Conservation (phyloP, 2,329 filamentous ascomycete species). For the Mollisia scopiformis region DNA sequence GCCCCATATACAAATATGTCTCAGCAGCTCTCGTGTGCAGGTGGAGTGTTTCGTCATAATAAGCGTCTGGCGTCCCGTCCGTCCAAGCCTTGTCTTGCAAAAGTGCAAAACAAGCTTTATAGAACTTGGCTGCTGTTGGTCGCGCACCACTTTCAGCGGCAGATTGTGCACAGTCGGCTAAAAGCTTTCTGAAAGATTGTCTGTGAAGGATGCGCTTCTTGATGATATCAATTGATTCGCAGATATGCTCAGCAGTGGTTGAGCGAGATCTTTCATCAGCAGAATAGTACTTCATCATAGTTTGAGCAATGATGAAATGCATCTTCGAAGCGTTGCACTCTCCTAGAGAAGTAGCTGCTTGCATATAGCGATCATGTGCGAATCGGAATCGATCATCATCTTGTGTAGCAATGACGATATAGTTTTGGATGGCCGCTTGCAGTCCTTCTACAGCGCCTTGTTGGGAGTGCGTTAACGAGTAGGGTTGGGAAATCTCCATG, state of each 20-base stretch:
- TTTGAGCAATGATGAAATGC: slow-evolving; percentile 88
- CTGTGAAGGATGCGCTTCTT: slow-evolving; percentile 64
- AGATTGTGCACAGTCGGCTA: slow-evolving; percentile 77
- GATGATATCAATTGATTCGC: slow-evolving; percentile 75
- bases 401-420: slow-evolving; percentile 79
- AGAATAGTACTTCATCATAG: slow-evolving; percentile 72
- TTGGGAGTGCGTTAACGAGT: slow-evolving; percentile 54
- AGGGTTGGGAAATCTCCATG: slow-evolving; percentile 37
- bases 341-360: slow-evolving; percentile 70
- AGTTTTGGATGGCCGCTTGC: slow-evolving; percentile 79
- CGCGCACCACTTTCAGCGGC: slow-evolving; percentile 83
- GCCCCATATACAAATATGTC: slow-evolving; percentile 78
- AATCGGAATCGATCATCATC: slow-evolving; percentile 88
- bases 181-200: slow-evolving; percentile 66
- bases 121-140: slow-evolving; percentile 82
- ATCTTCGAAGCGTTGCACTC: slow-evolving; percentile 75
- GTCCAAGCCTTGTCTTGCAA: slow-evolving; percentile 81
- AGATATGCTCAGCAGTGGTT: slow-evolving; percentile 79
- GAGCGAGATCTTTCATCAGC: slow-evolving; percentile 68
- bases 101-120: slow-evolving; percentile 74
- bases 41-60: slow-evolving; percentile 83
- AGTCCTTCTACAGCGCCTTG: slow-evolving; percentile 75
- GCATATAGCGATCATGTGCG: slow-evolving; percentile 83
- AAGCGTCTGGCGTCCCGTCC: slow-evolving; percentile 69
- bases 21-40: slow-evolving; percentile 81